Evolutionary conservation across 768 basidiomycete species (phyloP).

Genomic region (Candolleomyces aberdarensis): DNA sequence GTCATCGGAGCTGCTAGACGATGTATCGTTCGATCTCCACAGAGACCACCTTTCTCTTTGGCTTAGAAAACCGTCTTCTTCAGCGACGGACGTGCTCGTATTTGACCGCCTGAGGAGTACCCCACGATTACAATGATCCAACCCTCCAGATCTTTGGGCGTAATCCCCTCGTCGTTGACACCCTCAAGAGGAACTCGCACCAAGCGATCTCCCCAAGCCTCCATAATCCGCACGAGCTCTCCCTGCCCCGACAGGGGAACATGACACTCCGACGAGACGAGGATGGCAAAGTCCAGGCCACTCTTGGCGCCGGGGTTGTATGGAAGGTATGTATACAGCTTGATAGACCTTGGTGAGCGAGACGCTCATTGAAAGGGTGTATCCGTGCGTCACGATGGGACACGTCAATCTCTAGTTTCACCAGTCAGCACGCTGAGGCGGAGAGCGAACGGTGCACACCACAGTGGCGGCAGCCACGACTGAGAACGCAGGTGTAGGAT

Average conservation of each 20-base stretch:
- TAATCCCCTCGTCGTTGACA: slow-evolving; percentile 31
- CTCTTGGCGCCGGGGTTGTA: neutral
- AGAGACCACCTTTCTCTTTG: slow-evolving; percentile 11
- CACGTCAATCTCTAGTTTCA: slow-evolving; percentile 53
- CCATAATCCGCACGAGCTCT: slow-evolving; percentile 53
- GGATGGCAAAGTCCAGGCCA: slow-evolving; percentile 33
- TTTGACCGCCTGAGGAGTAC: slow-evolving; percentile 31
- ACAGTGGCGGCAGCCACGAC: too few relatives aligned
- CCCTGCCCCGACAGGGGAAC: slow-evolving; percentile 47
- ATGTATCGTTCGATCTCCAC: neutral
- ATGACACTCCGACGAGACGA: slow-evolving; percentile 64
- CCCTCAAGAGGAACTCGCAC: slow-evolving; percentile 39
- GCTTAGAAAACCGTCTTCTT: slow-evolving; percentile 17
- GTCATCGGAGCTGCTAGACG: neutral
- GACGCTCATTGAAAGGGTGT: slow-evolving; percentile 53
- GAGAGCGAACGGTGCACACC: too few relatives aligned
- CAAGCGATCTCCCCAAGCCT: slow-evolving; percentile 50
- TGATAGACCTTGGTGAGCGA: slow-evolving; percentile 49
- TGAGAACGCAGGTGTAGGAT: too few relatives aligned
- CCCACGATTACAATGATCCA: slow-evolving; percentile 60
- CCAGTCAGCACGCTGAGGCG: neutral
- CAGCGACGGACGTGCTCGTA: slow-evolving; percentile 11
- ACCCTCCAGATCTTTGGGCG: slow-evolving; percentile 48
- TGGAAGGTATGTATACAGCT: slow-evolving; percentile 32
- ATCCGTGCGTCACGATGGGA: slow-evolving; percentile 62